Percentiles rank a stretch among this genome's conserved stretches.
Conservation (phyloP, 2,329 filamentous ascomycete genomes). For the Cephalotrichum gorgonifer region DNA sequence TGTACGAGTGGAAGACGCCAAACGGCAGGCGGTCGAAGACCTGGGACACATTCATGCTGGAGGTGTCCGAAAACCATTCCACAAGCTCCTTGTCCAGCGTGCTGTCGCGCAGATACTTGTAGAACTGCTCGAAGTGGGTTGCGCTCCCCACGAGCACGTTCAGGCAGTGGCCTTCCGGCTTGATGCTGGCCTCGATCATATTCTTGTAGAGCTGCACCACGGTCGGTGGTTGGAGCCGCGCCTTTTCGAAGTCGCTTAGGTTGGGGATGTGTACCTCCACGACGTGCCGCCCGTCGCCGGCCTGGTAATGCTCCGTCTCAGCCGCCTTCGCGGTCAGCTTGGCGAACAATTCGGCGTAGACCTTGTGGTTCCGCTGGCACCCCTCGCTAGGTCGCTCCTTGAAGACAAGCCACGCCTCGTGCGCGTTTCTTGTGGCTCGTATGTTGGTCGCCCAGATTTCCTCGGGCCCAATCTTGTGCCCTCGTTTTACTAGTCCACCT, state of each 20-base stretch:
- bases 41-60: background rate
- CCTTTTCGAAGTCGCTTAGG: slow-evolving; percentile 54
- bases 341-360: slow-evolving; percentile 51
- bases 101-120: slow-evolving; percentile 39
- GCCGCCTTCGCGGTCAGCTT: slow-evolving; percentile 35
- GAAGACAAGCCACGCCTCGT: slow-evolving; percentile 50
- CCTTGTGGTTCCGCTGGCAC: slow-evolving; percentile 23
- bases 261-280: slow-evolving; percentile 26
- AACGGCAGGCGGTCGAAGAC: slow-evolving; percentile 5
- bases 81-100: background rate
- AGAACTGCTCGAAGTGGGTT: slow-evolving; percentile 30
- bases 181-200: slow-evolving; percentile 41
- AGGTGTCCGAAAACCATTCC: background rate
- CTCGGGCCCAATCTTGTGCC: slow-evolving; percentile 2
- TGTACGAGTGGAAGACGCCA: slow-evolving; percentile 7
- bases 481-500: slow-evolving; percentile 8
- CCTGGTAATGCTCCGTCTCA: slow-evolving; percentile 10
- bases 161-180: slow-evolving; percentile 39
- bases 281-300: slow-evolving; percentile 13
- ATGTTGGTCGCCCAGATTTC: slow-evolving; percentile 44
- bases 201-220: slow-evolving; percentile 45
- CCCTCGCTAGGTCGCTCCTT: slow-evolving; percentile 23
- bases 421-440: slow-evolving; percentile 46
- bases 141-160: slow-evolving; percentile 45
- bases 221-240: slow-evolving; percentile 49